Evolutionary conservation across 2,329 filamentous ascomycete species (phyloP).

Genomic region (Botrytis pseudocinerea): DNA sequence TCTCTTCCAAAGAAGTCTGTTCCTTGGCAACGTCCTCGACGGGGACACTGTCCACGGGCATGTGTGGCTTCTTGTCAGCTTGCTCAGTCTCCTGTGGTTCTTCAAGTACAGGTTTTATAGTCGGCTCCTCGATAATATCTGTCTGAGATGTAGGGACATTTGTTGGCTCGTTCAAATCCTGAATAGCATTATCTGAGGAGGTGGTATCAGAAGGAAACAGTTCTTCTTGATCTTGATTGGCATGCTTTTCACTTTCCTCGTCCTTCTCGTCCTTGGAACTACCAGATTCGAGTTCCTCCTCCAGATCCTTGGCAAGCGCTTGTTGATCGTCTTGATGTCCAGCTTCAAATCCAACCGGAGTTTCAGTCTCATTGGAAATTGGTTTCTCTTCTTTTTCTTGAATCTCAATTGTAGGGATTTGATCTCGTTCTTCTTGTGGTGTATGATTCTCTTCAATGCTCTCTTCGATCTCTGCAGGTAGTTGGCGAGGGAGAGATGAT

Average conservation of each 20-base stretch:
- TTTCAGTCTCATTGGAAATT: constrained; percentile 11
- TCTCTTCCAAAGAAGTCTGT: background rate
- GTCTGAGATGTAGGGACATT: background rate
- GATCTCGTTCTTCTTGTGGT: background rate
- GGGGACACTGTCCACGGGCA: background rate
- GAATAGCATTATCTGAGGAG: constrained; percentile 21
- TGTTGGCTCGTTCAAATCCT: constrained; percentile 27
- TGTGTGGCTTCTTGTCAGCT: background rate
- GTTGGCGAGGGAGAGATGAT: constrained; percentile 26
- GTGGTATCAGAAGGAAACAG: constrained; percentile 18
- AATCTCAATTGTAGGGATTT: background rate
- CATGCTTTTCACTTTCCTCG: constrained; percentile 38
- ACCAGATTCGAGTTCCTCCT: constrained; percentile 35
- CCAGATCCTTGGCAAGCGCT: constrained; percentile 35
- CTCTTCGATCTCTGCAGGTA: constrained; percentile 34
- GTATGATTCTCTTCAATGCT: constrained; percentile 29
- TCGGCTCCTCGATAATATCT: background rate
- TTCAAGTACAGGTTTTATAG: background rate
- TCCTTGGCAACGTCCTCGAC: background rate
- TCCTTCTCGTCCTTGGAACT: constrained; percentile 43
- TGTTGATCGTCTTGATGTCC: constrained; percentile 37
- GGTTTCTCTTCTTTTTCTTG: constrained; percentile 19
- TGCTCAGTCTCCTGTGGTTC: background rate
- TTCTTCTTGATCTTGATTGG: background rate
- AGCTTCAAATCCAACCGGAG: constrained; percentile 28